A percentile compares a stretch with the other conserved stretches of the same genome.
Conservation (phyloP, 352 stramenopile species). For the Pythium oligandrum region DNA sequence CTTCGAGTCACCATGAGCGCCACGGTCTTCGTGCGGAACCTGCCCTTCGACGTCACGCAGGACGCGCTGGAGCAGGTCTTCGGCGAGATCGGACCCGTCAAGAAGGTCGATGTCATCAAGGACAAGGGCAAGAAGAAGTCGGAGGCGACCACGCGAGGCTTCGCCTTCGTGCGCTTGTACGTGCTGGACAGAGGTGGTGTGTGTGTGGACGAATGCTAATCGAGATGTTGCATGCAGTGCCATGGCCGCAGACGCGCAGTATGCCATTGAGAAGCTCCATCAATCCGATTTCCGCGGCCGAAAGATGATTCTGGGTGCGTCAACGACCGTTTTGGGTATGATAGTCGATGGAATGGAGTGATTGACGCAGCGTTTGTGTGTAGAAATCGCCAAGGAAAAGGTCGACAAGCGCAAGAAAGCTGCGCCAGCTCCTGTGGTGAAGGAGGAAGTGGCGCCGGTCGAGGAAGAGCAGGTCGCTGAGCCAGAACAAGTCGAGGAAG, state of each 20-base stretch:
- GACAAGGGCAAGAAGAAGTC: conserved; percentile 83
- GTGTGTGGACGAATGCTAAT: conserved; percentile 1
- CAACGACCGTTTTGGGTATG: background rate
- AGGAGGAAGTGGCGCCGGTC: background rate
- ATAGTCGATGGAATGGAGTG: background rate
- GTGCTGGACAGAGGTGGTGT: conserved; percentile 12
- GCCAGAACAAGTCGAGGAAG: conserved; percentile 6
- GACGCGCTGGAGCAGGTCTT: conserved; percentile 83
- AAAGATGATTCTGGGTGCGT: conserved; percentile 76
- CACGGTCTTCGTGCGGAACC: conserved; percentile 83
- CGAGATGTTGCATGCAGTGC: conserved; percentile 31
- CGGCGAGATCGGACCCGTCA: conserved; percentile 73
- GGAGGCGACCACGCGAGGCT: conserved; percentile 76
- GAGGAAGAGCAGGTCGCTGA: conserved; percentile 2
- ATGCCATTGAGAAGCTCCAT: conserved; percentile 73
- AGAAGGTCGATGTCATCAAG: conserved; percentile 88
- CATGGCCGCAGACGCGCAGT: conserved; percentile 60
- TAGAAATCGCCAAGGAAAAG: conserved; percentile 78
- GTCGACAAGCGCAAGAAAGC: conserved; percentile 27
- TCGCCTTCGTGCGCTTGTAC: conserved; percentile 86
- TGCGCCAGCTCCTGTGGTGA: background rate
- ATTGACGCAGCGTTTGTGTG: background rate
- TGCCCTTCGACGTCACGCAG: conserved; percentile 82
- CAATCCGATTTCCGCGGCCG: conserved; percentile 70
- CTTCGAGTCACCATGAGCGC: conserved; percentile 20